A percentile compares a stretch with the other conserved stretches of the same genome.
Conservation (phyloP, 179 eudicot genomes). For the Heliamphora pulchella region DNA sequence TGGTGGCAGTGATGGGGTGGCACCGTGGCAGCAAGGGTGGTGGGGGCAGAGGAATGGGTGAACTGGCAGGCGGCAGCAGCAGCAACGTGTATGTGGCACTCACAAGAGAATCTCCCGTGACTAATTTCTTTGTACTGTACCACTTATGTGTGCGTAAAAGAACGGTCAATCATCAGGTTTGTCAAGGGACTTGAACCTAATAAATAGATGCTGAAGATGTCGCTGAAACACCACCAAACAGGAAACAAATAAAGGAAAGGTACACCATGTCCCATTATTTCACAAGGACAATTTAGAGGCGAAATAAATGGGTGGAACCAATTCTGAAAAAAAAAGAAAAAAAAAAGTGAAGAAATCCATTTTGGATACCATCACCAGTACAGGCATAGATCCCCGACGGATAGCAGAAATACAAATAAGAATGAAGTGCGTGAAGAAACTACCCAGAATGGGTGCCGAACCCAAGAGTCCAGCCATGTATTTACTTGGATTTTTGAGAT, state of each 20-base stretch:
- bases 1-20: no score
- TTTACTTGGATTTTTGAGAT: not conserved
- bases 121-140: not conserved
- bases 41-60: no score
- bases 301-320: not conserved
- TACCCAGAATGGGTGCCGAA: not conserved
- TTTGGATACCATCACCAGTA: not conserved
- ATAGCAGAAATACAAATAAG: not conserved
- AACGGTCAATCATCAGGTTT: no score
- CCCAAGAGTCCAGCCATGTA: not conserved
- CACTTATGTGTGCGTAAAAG: no score
- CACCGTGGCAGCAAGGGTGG: no score
- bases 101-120: no score
- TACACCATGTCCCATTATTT: not conserved
- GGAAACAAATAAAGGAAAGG: not conserved
- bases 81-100: no score
- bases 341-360: no score
- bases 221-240: not conserved
- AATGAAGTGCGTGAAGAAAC: not conserved
- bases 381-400: not conserved
- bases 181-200: no score
- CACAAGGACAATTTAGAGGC: not conserved
- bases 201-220: not conserved
- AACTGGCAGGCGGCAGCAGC: no score
- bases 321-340: not conserved